Evolutionary conservation across 129 eudicot genomes (phyloP).

Genomic region (Arctium lappa): DNA sequence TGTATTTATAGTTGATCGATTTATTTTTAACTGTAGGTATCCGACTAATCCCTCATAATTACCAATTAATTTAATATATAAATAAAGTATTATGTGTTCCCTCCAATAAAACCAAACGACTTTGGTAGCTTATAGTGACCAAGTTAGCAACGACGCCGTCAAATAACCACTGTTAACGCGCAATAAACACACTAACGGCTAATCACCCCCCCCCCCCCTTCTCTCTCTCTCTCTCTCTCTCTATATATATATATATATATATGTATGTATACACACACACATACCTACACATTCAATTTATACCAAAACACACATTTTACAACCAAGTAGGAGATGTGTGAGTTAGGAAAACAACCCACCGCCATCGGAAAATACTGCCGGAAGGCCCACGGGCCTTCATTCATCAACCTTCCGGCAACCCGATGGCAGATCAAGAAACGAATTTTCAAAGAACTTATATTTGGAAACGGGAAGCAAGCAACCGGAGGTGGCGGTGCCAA

Average conservation of each 20-base stretch:
- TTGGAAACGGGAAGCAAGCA: slow-evolving; percentile 14
- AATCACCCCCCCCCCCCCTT: no score
- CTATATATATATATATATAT: background rate
- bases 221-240: background rate
- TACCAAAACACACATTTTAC: background rate
- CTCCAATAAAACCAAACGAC: slow-evolving; percentile 1
- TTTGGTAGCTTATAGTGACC: background rate
- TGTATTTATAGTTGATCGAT: no score
- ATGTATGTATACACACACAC: background rate
- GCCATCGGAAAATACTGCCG: background rate
- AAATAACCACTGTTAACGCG: slow-evolving; percentile 13
- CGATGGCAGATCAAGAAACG: slow-evolving; percentile 23
- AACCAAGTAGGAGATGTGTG: slow-evolving; percentile 13
- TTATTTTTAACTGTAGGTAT: no score
- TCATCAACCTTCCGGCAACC: slow-evolving; percentile 19
- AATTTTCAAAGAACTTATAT: slow-evolving; percentile 15
- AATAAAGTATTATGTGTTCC: background rate
- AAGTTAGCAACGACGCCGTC: slow-evolving; percentile 18
- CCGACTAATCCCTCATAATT: no score
- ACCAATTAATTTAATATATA: no score
- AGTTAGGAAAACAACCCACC: slow-evolving; percentile 17
- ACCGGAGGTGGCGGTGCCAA: background rate
- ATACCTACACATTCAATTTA: background rate
- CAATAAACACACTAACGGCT: background rate
- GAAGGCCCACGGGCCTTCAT: slow-evolving; percentile 12